Percentiles rank a stretch among this genome's conserved stretches.
Conservation (phyloP, 2,329 filamentous ascomycete genomes). For the Pseudogymnoascus sp. region DNA sequence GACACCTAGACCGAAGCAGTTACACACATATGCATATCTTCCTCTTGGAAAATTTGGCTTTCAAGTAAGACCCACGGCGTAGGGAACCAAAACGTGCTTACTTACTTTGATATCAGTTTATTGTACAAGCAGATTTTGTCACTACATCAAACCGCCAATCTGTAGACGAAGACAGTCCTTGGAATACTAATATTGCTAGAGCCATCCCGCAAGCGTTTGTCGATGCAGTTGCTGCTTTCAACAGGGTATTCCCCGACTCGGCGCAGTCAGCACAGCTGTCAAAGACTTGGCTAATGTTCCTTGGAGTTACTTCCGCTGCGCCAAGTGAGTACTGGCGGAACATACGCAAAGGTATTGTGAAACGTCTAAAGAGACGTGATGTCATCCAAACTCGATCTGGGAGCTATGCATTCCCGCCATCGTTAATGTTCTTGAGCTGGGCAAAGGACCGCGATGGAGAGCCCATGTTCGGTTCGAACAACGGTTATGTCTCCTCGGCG, state of each 20-base stretch:
- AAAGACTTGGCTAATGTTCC: not conserved
- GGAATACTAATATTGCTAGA: constrained; percentile 13
- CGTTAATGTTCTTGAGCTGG: not conserved
- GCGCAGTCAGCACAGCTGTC: not conserved
- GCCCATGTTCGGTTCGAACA: not conserved
- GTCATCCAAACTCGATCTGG: not conserved
- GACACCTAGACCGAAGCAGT: not conserved
- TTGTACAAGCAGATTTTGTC: constrained; percentile 23
- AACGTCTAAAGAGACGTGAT: not conserved
- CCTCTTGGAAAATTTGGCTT: constrained; percentile 21
- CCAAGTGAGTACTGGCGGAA: not conserved
- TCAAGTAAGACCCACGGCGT: constrained; percentile 10
- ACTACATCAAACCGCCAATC: constrained; percentile 20
- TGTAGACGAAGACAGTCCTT: constrained; percentile 14
- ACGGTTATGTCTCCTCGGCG: not conserved
- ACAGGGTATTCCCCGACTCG: not conserved
- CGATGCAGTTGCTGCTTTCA: not conserved
- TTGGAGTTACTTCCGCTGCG: not conserved
- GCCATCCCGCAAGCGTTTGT: not conserved
- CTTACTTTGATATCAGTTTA: constrained; percentile 15
- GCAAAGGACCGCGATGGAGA: not conserved
- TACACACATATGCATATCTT: constrained; percentile 19
- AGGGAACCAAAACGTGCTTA: not conserved
- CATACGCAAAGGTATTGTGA: not conserved
- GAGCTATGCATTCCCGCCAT: not conserved